These are phyloP conservation scores for Huntiella abstrusa DNA, from an alignment of 2,329 filamentous ascomycete genomes.

Conservation along the genomic window DNA sequence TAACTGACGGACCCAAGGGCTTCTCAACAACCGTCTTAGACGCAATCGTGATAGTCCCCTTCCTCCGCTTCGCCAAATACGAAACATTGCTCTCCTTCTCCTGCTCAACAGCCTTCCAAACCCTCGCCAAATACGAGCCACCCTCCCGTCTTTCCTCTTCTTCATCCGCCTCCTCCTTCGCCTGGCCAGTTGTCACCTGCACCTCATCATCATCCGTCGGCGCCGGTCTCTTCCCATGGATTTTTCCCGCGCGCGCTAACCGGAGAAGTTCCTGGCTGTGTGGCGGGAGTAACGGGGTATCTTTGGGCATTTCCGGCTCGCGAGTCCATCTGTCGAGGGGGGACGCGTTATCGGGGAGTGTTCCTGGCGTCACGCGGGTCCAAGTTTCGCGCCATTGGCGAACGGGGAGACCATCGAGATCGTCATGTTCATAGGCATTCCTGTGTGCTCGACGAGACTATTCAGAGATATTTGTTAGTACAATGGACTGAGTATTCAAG, in stretches of 20 bases:
- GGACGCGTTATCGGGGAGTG: constrained; percentile 41
- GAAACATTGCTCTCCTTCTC: constrained; percentile 36
- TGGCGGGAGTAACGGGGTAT: constrained; percentile 55
- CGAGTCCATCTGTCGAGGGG: constrained; percentile 51
- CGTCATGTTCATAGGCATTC: constrained; percentile 39
- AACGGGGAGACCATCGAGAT: constrained; percentile 59
- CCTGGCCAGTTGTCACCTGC: constrained; percentile 26
- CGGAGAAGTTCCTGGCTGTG: constrained; percentile 70
- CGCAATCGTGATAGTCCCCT: constrained; percentile 38
- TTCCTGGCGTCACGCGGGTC: constrained; percentile 48
- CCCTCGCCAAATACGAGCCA: constrained; percentile 34
- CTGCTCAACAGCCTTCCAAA: constrained; percentile 44
- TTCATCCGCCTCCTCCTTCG: constrained; percentile 35
- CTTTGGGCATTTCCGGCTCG: constrained; percentile 73
- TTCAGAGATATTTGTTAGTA: background rate
- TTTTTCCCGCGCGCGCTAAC: constrained; percentile 55
- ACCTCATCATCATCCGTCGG: constrained; percentile 44
- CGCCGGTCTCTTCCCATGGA: constrained; percentile 50
- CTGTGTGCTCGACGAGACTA: constrained; percentile 39
- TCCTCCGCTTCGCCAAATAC: constrained; percentile 41
- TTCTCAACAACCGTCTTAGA: constrained; percentile 30
- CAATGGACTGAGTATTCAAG: background rate
- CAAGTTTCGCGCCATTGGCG: constrained; percentile 70
- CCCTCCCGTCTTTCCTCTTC: constrained; percentile 41
- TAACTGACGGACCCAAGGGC: constrained; percentile 36